Conservation (phyloP, 805 yeast species). For the Lachancea cidri region DNA sequence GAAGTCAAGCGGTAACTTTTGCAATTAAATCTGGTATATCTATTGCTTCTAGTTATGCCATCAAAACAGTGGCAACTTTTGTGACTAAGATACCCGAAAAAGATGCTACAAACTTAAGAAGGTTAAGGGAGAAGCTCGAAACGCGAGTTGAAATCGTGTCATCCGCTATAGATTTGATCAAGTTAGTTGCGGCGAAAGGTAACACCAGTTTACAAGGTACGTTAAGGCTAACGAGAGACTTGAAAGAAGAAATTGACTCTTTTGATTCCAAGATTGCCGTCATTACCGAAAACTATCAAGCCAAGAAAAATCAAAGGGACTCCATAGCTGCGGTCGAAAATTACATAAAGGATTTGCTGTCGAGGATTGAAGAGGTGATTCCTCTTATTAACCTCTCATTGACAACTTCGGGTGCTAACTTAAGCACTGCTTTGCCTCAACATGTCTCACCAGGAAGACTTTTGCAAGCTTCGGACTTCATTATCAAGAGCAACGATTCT, state of each 20-base stretch:
- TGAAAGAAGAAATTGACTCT: slow-evolving; percentile 52
- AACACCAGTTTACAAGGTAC: slow-evolving; percentile 54
- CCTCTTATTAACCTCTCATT: slow-evolving; percentile 64
- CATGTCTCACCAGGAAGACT: slow-evolving; percentile 60
- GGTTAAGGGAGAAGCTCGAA: slow-evolving; percentile 42
- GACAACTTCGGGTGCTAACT: slow-evolving; percentile 62
- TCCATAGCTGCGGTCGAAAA: slow-evolving; percentile 44
- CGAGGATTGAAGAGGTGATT: slow-evolving; percentile 58
- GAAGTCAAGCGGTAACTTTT: slow-evolving; percentile 73
- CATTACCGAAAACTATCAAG: slow-evolving; percentile 33
- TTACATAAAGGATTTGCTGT: slow-evolving; percentile 44
- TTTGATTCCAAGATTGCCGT: slow-evolving; percentile 47
- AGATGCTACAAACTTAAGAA: slow-evolving; percentile 45
- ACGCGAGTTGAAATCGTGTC: slow-evolving; percentile 57
- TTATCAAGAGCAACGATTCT: slow-evolving; percentile 27
- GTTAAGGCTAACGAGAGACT: slow-evolving; percentile 46
- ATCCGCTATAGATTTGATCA: slow-evolving; percentile 63
- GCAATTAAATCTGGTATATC: slow-evolving; percentile 75
- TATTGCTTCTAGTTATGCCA: slow-evolving; percentile 67
- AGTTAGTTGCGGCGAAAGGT: slow-evolving; percentile 56
- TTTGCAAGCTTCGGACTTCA: slow-evolving; percentile 52
- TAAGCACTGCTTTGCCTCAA: slow-evolving; percentile 45
- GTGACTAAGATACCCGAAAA: slow-evolving; percentile 42
- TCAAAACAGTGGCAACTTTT: slow-evolving; percentile 54
- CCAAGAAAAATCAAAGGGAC: slow-evolving; percentile 22